Conservation (phyloP, 2,329 filamentous ascomycete genomes). For the Fusarium sterilihyphosum region DNA sequence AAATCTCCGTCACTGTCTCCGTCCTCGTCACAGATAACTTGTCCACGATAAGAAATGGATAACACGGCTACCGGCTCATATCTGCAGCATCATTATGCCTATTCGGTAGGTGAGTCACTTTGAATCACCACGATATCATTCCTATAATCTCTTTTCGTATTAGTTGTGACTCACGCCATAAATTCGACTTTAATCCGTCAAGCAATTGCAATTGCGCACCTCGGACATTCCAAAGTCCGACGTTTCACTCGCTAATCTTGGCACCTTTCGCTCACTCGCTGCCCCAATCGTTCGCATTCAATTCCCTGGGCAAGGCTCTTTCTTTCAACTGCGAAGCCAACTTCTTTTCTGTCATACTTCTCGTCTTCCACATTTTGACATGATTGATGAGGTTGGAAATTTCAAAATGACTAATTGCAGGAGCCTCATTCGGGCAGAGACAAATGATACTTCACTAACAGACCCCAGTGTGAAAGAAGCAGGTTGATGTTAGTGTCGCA, state of each 20-base stretch:
- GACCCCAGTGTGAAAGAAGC: accelerated
- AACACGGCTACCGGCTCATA: neutral
- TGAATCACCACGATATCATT: neutral
- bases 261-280: neutral
- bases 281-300: neutral
- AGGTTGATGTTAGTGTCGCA: neutral
- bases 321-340: accelerated
- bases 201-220: neutral
- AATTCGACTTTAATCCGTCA: neutral
- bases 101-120: slow-evolving; percentile 7
- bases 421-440: no score
- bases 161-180: slow-evolving; percentile 2
- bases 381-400: accelerated
- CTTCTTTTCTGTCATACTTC: neutral
- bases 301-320: neutral
- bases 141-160: neutral
- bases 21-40: no score
- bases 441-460: neutral
- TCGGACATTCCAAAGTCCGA: slow-evolving; percentile 12
- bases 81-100: neutral
- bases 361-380: neutral
- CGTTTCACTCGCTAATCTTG: neutral
- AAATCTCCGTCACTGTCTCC: neutral
- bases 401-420: accelerated
- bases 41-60: neutral